Evolutionary conservation across 257 asterid species (phyloP).

Genomic region (Dorcoceras hygrometricum): DNA sequence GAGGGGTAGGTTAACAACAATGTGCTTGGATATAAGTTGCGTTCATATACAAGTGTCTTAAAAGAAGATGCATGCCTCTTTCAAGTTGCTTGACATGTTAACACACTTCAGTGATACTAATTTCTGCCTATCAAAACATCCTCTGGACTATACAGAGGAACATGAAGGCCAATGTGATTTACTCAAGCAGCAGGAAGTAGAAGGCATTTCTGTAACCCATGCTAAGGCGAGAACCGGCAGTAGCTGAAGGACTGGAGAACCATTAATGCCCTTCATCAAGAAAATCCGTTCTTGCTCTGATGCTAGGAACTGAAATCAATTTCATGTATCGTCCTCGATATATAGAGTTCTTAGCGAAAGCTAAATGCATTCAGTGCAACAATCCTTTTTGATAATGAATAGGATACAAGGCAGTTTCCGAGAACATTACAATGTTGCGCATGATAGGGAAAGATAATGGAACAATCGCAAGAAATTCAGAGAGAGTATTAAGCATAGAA

Average conservation of each 20-base stretch:
- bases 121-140: neutral
- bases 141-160: neutral
- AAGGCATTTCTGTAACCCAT: neutral
- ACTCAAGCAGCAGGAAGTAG: neutral
- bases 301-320: neutral
- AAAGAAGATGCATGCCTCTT: neutral
- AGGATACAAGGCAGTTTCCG: neutral
- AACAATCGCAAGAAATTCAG: neutral
- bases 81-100: neutral
- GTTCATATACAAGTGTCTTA: neutral
- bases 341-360: neutral
- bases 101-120: neutral
- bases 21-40: neutral
- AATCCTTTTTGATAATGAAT: neutral
- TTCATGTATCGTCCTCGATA: neutral
- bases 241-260: neutral
- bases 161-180: neutral
- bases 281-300: neutral
- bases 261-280: neutral
- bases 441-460: neutral
- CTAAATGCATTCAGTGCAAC: neutral
- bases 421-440: neutral
- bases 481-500: conserved; percentile 19
- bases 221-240: neutral
- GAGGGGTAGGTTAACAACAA: neutral